Evolutionary conservation across 2,329 filamentous ascomycete genomes (phyloP).

Genomic region (Exophiala alcalophila): DNA sequence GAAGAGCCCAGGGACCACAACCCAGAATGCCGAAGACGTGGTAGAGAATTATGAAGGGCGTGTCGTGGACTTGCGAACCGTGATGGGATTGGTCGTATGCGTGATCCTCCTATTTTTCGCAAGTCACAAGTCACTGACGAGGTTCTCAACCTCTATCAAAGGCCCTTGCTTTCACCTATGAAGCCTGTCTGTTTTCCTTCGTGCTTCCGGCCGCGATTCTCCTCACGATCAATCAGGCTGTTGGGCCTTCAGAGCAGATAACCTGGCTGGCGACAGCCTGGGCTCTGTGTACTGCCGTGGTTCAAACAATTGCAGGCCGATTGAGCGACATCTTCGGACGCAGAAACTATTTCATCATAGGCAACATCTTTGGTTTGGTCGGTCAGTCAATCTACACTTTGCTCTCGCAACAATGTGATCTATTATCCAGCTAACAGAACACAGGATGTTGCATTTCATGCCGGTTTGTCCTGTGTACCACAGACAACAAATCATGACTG

Average conservation of each 20-base stretch:
- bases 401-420: no score
- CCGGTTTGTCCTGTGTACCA: no score
- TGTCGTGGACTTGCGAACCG: no score
- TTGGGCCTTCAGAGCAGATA: conserved; percentile 14
- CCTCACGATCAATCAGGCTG: conserved; percentile 14
- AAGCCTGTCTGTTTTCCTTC: conserved; percentile 14
- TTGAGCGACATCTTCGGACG: conserved; percentile 21
- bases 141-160: no score
- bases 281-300: conserved; percentile 10
- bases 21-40: no score
- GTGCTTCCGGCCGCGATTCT: conserved; percentile 10
- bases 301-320: conserved; percentile 14
- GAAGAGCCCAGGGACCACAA: no score
- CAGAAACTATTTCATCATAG: conserved; percentile 12
- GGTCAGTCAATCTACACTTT: conserved; percentile 17
- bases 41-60: no score
- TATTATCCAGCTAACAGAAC: conserved; percentile 1
- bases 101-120: no score
- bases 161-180: conserved; percentile 20
- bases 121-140: no score
- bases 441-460: not conserved
- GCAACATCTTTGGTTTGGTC: conserved; percentile 14
- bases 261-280: conserved; percentile 15
- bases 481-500: no score
- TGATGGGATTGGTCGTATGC: no score